phyloP scores from a whole-genome alignment of 352 stramenopile genomes.

The Phytophthora gonapodyides region DNA sequence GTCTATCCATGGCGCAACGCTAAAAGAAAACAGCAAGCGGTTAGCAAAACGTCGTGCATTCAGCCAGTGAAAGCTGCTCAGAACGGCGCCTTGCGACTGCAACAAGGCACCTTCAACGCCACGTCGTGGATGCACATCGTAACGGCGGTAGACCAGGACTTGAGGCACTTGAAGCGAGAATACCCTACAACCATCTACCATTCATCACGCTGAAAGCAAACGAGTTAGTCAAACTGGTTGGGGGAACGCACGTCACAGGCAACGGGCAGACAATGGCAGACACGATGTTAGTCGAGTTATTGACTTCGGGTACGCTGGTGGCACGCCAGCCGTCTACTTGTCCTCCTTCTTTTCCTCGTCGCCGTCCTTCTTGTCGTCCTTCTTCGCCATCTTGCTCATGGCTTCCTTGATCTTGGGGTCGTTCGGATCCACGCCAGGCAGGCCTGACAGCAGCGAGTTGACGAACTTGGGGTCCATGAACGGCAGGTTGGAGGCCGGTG shows the following conservation, averaged over 20 bases:
- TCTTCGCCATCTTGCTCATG: slow-evolving; percentile 88
- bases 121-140: slow-evolving; percentile 3
- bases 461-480: slow-evolving; percentile 93
- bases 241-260: slow-evolving; percentile 3
- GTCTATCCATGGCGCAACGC: slow-evolving; percentile 10
- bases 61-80: not conserved
- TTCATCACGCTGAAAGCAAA: not conserved
- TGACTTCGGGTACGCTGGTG: slow-evolving; percentile 19
- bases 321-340: slow-evolving; percentile 52
- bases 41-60: slow-evolving; percentile 14
- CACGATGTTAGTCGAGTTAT: slow-evolving; percentile 31
- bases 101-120: slow-evolving; percentile 21
- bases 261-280: slow-evolving; percentile 2
- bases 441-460: slow-evolving; percentile 86
- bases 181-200: slow-evolving; percentile 12
- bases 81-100: not conserved
- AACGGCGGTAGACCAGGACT: slow-evolving; percentile 27
- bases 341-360: slow-evolving; percentile 88
- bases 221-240: slow-evolving; percentile 20
- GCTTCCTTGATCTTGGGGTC: slow-evolving; percentile 92
- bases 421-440: slow-evolving; percentile 91
- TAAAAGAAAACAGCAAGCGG: slow-evolving; percentile 27
- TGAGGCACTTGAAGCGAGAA: slow-evolving; percentile 15
- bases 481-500: slow-evolving; percentile 78
- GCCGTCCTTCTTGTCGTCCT: slow-evolving; percentile 81